A percentile compares a stretch with the other conserved stretches of the same genome.
Evolutionary conservation across 139 green algal species (phyloP).

Genomic region (Astrephomene gubernaculifera): DNA sequence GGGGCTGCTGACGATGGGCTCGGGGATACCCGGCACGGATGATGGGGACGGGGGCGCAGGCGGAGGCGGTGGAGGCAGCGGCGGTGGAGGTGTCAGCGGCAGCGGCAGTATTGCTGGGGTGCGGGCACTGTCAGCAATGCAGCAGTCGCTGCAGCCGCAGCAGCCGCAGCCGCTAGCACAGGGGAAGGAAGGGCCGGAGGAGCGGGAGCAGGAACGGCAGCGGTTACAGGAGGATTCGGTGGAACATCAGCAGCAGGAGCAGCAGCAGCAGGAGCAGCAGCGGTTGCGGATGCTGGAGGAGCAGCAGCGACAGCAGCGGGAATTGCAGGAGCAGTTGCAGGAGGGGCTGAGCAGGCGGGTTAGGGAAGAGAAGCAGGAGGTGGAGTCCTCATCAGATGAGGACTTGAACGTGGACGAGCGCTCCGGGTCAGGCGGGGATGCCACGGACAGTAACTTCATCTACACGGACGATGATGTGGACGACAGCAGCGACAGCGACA

Average conservation of each 20-base stretch:
- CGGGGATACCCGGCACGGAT: neutral
- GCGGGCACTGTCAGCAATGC: neutral
- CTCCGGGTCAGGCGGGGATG: too few relatives aligned
- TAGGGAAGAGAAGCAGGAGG: too few relatives aligned
- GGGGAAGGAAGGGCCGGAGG: neutral
- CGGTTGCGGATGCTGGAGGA: too few relatives aligned
- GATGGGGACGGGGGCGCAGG: neutral
- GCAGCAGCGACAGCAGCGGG: too few relatives aligned
- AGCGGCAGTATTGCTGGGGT: neutral
- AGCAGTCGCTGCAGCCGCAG: neutral
- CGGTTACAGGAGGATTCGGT: neutral
- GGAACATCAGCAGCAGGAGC: neutral
- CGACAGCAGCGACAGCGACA: too few relatives aligned
- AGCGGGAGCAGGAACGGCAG: neutral
- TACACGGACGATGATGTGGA: too few relatives aligned
- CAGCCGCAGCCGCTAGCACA: neutral
- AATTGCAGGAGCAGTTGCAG: too few relatives aligned
- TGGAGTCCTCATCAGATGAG: too few relatives aligned
- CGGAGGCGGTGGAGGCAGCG: neutral
- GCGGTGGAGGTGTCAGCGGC: neutral
- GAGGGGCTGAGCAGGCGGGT: too few relatives aligned
- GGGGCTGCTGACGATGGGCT: too few relatives aligned
- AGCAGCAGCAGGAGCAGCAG: neutral
- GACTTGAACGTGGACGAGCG: too few relatives aligned
- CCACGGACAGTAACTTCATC: too few relatives aligned